A percentile compares a stretch with the other conserved stretches of the same genome.
phyloP scores from a whole-genome alignment of 441 rosid species.

The Lepidium campestre region DNA sequence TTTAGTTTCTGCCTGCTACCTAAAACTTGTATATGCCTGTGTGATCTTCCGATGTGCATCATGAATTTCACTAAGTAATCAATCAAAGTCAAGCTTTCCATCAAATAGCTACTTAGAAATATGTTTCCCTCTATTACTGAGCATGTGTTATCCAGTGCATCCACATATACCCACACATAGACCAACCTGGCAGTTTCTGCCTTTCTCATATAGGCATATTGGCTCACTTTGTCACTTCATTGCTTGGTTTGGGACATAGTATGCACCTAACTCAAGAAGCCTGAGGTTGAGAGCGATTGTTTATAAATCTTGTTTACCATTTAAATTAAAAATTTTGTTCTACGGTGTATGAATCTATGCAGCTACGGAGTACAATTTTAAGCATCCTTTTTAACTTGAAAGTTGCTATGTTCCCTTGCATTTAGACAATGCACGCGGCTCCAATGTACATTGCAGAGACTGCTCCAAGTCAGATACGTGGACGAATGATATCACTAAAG shows the following conservation, averaged over 20 bases:
- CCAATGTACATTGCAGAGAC: slow-evolving; percentile 99
- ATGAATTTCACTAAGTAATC: not conserved
- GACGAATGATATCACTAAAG: slow-evolving; percentile 84
- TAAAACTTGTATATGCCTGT: not conserved
- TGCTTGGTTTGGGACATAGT: not conserved
- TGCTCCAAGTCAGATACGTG: slow-evolving; percentile 88
- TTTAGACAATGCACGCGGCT: slow-evolving; percentile 97
- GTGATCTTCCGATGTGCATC: slow-evolving; percentile 1
- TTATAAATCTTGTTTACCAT: not conserved
- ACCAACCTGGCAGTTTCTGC: not conserved
- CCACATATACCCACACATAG: not conserved
- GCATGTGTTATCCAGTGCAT: not conserved
- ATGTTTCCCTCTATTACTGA: not conserved
- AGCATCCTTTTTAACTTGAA: slow-evolving; percentile 6
- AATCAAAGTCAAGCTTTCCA: not conserved
- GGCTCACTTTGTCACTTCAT: not conserved
- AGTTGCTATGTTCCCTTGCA: slow-evolving; percentile 9
- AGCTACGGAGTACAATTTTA: not conserved
- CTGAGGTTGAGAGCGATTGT: not conserved
- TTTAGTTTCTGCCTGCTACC: slow-evolving; percentile 3
- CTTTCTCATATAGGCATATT: not conserved
- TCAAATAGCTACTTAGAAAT: not conserved
- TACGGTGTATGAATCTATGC: not conserved
- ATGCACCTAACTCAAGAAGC: not conserved
- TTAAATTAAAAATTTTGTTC: not conserved